phyloP scores from a whole-genome alignment of 2,329 filamentous ascomycete species.

The Fusarium hainanense region DNA sequence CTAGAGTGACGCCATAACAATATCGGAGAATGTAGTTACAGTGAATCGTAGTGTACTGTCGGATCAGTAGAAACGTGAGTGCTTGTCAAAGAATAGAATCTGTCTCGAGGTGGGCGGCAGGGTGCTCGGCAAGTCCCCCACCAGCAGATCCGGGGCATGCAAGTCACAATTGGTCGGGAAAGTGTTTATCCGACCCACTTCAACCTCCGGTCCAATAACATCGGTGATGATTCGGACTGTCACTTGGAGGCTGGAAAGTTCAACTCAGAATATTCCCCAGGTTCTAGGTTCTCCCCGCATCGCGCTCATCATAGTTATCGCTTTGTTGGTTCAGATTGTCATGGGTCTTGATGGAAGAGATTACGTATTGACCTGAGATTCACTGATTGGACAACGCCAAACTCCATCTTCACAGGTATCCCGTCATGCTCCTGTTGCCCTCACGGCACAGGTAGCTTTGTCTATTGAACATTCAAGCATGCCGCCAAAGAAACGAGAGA shows the following conservation, averaged over 20 bases:
- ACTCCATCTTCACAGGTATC: background rate
- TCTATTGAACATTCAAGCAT: slow-evolving; percentile 46
- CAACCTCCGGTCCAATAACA: slow-evolving; percentile 25
- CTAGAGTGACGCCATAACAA: slow-evolving; percentile 31
- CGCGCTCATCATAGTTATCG: slow-evolving; percentile 17
- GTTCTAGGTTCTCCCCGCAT: slow-evolving; percentile 47
- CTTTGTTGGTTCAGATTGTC: slow-evolving; percentile 15
- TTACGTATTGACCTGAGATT: slow-evolving; percentile 26
- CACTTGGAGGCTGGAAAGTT: slow-evolving; percentile 30
- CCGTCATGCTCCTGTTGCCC: slow-evolving; percentile 42
- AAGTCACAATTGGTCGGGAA: slow-evolving; percentile 38
- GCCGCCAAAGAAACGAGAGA: slow-evolving; percentile 54
- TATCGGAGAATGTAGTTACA: background rate
- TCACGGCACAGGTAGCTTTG: slow-evolving; percentile 39
- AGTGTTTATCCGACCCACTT: slow-evolving; percentile 42
- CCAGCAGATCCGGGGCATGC: slow-evolving; percentile 19
- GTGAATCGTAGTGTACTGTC: background rate
- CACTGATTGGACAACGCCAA: slow-evolving; percentile 42
- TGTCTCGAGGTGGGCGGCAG: slow-evolving; percentile 15
- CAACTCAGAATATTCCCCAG: slow-evolving; percentile 38
- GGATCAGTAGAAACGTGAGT: background rate
- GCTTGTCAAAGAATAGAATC: slow-evolving; percentile 19
- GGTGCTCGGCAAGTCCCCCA: slow-evolving; percentile 32
- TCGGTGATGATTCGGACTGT: slow-evolving; percentile 18
- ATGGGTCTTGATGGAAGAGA: slow-evolving; percentile 22